phyloP scores from a whole-genome alignment of 225 moss, liverwort and hornwort species.

The Pseudisothecium myosuroides region DNA sequence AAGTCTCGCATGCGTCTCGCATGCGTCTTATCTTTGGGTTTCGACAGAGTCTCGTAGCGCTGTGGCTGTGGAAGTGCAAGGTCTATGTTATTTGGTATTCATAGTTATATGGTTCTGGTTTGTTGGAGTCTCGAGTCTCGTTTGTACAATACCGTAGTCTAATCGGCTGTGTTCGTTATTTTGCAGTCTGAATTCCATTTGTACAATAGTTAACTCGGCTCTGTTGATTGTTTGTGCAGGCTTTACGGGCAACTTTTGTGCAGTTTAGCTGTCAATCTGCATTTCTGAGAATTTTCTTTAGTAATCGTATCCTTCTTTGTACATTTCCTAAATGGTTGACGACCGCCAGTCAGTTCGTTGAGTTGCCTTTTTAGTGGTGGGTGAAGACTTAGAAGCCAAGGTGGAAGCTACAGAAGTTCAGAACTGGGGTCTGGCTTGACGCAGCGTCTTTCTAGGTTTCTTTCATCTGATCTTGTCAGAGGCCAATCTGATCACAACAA shows the following conservation, averaged over 20 bases:
- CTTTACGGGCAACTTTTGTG: not conserved
- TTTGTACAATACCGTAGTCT: not conserved
- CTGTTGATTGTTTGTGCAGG: constrained; percentile 1
- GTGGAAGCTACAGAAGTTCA: not conserved
- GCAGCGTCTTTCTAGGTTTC: not conserved
- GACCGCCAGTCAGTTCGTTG: not conserved
- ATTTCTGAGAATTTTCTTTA: not conserved
- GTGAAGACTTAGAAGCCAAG: not conserved
- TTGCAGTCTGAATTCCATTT: not conserved
- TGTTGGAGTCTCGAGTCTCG: not conserved
- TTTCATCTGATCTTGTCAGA: not conserved
- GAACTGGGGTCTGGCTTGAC: not conserved
- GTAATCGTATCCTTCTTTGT: not conserved
- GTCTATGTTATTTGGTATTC: not conserved
- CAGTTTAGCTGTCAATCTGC: not conserved
- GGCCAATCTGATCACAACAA: not conserved
- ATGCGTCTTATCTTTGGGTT: not conserved
- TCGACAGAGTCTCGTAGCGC: not conserved
- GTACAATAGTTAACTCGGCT: not conserved
- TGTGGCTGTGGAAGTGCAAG: not conserved
- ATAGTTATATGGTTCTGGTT: not conserved
- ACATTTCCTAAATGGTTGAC: not conserved
- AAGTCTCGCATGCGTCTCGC: not conserved
- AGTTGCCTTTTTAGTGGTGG: not conserved
- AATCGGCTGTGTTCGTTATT: not conserved